Evolutionary conservation across 2,329 filamentous ascomycete species (phyloP).

Genomic region (Aureobasidium sp.): DNA sequence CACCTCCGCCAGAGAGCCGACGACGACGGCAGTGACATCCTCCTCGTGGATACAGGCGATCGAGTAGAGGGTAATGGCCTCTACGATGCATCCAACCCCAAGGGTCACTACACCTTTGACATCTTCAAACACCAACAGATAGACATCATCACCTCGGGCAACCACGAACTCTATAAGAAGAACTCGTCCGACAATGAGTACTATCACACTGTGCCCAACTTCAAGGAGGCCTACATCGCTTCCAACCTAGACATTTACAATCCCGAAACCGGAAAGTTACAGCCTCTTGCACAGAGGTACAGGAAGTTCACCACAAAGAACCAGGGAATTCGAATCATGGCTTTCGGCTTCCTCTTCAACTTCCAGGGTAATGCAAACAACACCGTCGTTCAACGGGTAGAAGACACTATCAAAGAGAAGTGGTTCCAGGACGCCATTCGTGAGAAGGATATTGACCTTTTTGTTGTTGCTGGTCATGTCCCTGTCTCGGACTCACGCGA

Average conservation of each 20-base stretch:
- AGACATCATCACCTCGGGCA: conserved; percentile 79
- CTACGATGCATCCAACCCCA: conserved; percentile 81
- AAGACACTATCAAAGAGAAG: conserved; percentile 67
- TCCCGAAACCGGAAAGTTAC: conserved; percentile 57
- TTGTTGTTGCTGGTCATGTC: conserved; percentile 79
- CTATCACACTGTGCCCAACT: conserved; percentile 71
- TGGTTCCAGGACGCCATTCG: conserved; percentile 85
- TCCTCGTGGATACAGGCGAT: conserved; percentile 95
- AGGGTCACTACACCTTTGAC: conserved; percentile 80
- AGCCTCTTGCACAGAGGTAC: conserved; percentile 72
- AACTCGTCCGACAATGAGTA: conserved; percentile 73
- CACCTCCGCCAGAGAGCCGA: conserved; percentile 75
- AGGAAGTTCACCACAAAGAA: conserved; percentile 89
- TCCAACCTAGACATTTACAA: conserved; percentile 89
- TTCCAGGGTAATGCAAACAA: conserved; percentile 89
- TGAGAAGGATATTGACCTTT: conserved; percentile 73
- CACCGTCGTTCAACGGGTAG: conserved; percentile 70
- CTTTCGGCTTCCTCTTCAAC: conserved; percentile 92
- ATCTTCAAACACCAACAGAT: conserved; percentile 76
- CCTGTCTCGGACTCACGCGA: conserved; percentile 67
- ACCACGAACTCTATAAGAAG: conserved; percentile 86
- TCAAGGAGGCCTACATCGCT: conserved; percentile 69
- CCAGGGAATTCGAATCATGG: conserved; percentile 70
- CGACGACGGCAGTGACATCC: conserved; percentile 66
- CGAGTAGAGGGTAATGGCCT: conserved; percentile 89